Evolutionary conservation across 345 rosid genomes (phyloP).

Genomic region (Cardamine occulta): DNA sequence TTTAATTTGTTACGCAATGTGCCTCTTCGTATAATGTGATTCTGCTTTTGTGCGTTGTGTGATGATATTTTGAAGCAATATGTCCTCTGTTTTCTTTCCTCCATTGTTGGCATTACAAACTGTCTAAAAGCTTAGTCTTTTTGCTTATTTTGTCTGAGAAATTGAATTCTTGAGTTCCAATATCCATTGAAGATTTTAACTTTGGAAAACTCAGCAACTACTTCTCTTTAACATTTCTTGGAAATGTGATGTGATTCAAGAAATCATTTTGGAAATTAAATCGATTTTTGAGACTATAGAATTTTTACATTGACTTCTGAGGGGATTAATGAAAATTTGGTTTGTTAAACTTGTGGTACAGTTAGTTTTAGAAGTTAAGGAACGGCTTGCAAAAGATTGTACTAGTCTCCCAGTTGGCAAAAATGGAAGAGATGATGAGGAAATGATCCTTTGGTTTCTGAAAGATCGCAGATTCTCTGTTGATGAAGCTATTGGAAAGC

Average conservation of each 20-base stretch:
- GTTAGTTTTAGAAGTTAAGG: slow-evolving; percentile 79
- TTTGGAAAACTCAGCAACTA: not conserved
- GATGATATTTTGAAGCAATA: slow-evolving; percentile 4
- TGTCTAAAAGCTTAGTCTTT: not conserved
- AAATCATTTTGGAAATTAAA: not conserved
- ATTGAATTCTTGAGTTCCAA: not conserved
- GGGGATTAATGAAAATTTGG: not conserved
- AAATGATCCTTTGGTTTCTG: slow-evolving; percentile 86
- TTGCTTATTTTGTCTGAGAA: not conserved
- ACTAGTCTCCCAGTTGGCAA: slow-evolving; percentile 71
- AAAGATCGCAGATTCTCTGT: slow-evolving; percentile 74
- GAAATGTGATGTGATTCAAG: not conserved
- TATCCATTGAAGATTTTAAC: not conserved
- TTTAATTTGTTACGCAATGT: slow-evolving; percentile 27
- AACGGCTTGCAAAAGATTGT: slow-evolving; percentile 65
- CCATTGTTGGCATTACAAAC: slow-evolving; percentile 17
- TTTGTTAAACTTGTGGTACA: slow-evolving; percentile 43
- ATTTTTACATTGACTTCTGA: not conserved
- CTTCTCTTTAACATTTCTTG: not conserved
- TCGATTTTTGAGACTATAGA: not conserved
- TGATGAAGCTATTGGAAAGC: slow-evolving; percentile 64
- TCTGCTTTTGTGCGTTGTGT: slow-evolving; percentile 24
- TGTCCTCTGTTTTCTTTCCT: slow-evolving; percentile 13
- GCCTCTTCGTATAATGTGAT: slow-evolving; percentile 1
- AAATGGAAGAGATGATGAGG: slow-evolving; percentile 93